Evolutionary conservation across 2,329 filamentous ascomycete species (phyloP).

Genomic region (Pyrenochaeta sp.): DNA sequence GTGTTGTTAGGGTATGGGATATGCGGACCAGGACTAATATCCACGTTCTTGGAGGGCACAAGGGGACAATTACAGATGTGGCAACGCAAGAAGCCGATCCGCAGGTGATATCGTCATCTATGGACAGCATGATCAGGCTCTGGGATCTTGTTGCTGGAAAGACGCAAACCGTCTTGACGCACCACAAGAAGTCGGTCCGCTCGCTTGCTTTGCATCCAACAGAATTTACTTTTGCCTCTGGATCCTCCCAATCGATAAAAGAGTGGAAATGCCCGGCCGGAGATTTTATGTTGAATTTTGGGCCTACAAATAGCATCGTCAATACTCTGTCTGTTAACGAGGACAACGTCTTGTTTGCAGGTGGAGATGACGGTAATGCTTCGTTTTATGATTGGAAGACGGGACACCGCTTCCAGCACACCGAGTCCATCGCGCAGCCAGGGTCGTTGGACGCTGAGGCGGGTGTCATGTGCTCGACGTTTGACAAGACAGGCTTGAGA

Average conservation of each 20-base stretch:
- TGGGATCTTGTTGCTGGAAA: slow-evolving; percentile 98
- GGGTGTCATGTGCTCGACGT: slow-evolving; percentile 93
- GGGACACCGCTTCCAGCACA: slow-evolving; percentile 86
- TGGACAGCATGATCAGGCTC: slow-evolving; percentile 71
- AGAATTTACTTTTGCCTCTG: slow-evolving; percentile 96
- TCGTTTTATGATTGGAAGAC: slow-evolving; percentile 99
- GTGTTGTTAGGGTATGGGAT: slow-evolving; percentile 95
- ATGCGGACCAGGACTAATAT: slow-evolving; percentile 95
- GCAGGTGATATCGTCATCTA: slow-evolving; percentile 90
- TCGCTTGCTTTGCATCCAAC: slow-evolving; percentile 83
- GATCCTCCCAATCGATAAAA: slow-evolving; percentile 93
- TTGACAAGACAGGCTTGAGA: slow-evolving; percentile 86
- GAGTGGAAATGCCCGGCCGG: slow-evolving; percentile 99
- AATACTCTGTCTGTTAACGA: slow-evolving; percentile 94
- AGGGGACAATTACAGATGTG: slow-evolving; percentile 86
- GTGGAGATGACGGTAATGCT: slow-evolving; percentile 94
- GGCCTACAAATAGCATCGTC: slow-evolving; percentile 95
- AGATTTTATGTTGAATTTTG: slow-evolving; percentile 99
- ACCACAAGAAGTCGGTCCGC: slow-evolving; percentile 97
- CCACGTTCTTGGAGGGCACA: slow-evolving; percentile 91
- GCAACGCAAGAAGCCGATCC: slow-evolving; percentile 96
- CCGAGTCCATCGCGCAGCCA: slow-evolving; percentile 92
- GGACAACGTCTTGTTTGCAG: slow-evolving; percentile 93
- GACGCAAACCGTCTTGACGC: slow-evolving; percentile 92
- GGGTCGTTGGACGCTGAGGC: slow-evolving; percentile 93